Evolutionary conservation across 139 green algal genomes (phyloP).

Genomic region (Auxenochlorella pyrenoidosa): DNA sequence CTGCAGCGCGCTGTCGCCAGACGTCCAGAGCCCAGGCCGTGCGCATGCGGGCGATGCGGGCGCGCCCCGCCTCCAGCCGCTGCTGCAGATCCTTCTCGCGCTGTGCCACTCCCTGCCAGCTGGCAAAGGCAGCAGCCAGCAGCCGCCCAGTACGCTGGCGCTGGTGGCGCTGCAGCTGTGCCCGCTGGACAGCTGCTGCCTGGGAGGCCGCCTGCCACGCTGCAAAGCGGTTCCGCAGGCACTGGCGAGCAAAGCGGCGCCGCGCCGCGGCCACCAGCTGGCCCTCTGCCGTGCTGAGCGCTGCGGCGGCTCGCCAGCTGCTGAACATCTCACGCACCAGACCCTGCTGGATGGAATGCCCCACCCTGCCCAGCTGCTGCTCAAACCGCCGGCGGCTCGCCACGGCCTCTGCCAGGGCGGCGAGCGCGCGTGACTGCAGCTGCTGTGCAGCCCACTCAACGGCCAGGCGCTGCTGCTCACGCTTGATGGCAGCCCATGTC

Average conservation of each 20-base stretch:
- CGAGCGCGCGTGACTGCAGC: constrained; percentile 36
- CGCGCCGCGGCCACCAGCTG: constrained; percentile 5
- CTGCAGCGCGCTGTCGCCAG: constrained; percentile 27
- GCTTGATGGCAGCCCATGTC: not conserved
- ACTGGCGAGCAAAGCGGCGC: not conserved
- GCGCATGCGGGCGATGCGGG: not conserved
- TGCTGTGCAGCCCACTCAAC: not conserved
- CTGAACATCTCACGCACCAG: not conserved
- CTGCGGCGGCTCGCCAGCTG: constrained; percentile 2
- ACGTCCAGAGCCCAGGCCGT: constrained; percentile 22
- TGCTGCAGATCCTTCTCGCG: not conserved
- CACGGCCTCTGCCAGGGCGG: constrained; percentile 21
- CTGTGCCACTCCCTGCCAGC: constrained; percentile 9
- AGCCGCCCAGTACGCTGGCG: not conserved
- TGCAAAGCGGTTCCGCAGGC: not conserved
- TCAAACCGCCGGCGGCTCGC: not conserved
- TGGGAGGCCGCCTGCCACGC: not conserved
- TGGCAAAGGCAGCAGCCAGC: not conserved
- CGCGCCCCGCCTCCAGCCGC: not conserved
- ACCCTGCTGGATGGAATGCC: not conserved
- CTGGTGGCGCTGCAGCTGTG: constrained; percentile 1
- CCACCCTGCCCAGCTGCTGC: constrained; percentile 2
- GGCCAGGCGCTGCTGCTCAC: not conserved
- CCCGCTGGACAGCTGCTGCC: not conserved
- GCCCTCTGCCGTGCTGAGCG: not conserved